These are phyloP conservation scores for Podospora didyma DNA, from an alignment of 495 filamentous ascomycete genomes.

Conservation along the genomic window DNA sequence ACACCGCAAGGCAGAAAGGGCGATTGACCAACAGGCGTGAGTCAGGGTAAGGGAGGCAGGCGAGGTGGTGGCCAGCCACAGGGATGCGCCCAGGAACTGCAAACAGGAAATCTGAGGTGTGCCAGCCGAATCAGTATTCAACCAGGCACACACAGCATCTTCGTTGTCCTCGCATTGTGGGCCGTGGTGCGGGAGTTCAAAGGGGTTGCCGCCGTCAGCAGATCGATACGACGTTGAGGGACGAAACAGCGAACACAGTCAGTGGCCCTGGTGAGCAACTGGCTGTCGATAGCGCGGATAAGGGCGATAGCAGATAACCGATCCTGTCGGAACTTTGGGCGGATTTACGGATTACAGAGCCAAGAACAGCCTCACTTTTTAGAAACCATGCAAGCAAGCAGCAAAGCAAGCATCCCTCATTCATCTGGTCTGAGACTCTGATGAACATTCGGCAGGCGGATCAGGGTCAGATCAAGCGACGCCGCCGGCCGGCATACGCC, in stretches of 20 bases:
- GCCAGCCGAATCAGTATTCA: background rate
- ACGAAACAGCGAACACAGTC: no score
- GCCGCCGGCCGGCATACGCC: background rate
- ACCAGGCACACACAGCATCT: background rate
- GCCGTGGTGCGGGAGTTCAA: background rate
- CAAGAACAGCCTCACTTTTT: background rate
- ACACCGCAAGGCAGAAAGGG: background rate
- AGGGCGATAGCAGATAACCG: background rate
- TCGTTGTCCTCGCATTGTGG: background rate
- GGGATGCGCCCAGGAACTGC: no score
- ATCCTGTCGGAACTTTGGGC: background rate
- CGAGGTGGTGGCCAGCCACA: background rate
- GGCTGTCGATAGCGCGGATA: background rate
- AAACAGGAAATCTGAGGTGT: background rate
- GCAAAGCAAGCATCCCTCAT: no score
- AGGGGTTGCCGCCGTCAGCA: background rate
- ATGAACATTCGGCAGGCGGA: background rate
- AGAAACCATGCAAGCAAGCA: background rate
- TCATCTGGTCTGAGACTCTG: background rate
- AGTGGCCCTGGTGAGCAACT: background rate
- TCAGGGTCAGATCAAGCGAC: constrained; percentile 5
- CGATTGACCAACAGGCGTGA: background rate
- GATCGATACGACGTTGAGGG: background rate
- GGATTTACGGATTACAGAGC: background rate
- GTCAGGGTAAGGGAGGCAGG: background rate